Base-by-base conservation (phyloP, 768 basidiomycete genomes). In the Dioszegia hungarica region DNA sequence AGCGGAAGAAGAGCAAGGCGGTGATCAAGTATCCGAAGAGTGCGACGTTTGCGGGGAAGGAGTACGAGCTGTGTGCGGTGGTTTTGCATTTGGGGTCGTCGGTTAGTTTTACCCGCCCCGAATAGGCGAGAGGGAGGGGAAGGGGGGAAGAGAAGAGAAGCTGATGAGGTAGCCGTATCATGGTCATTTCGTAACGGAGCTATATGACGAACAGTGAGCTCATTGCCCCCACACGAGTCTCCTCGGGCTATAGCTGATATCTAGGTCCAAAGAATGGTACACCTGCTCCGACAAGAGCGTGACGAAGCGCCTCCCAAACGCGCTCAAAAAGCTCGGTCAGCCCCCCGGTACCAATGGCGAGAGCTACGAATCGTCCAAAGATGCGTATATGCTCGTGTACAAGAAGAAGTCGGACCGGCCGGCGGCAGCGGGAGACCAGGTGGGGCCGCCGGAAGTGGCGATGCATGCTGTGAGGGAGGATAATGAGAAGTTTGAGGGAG, bases 361-460 rank as follows among this genome's bases (percentile, higher is more conserved):
- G 19, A 28, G 38, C 12, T 14, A 41, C 34, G 55, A 48, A 17
- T 40, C 66, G 19, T 91, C 90, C 1, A 87, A 83, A 76, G 90
- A 95, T 65, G 90, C 90, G 5, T 95, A 98, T 76, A 94, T 97
- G 91, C 81, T 97, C 29, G 85, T 98, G 52, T 98, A 97, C 75
- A 82, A 83, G 34, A 82, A 84, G 11, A 80, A 79, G 41, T 19
- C 12, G 10, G 15, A 5, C n/a, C 12, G 33, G 19, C 17, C n/a
- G 22, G 31, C n/a, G 12, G 39, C 20, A 15, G 15, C 15, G 28
- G 45, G 33, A 19, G 11, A 20, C 9, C 57, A 1, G 36, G 43
- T 44, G n/a, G 22, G 36, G 10, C 64, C 62, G 8, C 62, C 67
- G 6, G 29, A 41, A 5, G 12, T 15, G 1, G 31, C 65, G 9